Base-by-base conservation (phyloP, 257 asterid genomes). In the Linderniella brevidens region DNA sequence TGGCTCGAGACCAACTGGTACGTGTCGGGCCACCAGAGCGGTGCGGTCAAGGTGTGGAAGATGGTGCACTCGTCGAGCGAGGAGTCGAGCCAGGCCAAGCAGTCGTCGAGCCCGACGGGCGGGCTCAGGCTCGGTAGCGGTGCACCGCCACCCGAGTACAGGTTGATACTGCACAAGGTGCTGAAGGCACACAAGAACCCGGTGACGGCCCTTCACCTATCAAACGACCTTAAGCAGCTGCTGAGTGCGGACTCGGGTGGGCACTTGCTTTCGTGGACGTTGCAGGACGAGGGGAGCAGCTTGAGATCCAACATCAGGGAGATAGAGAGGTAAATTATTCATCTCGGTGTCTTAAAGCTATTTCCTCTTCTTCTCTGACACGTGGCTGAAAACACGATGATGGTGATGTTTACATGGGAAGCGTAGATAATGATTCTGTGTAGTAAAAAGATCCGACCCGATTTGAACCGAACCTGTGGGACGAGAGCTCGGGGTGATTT, bases 1-100 rank as follows among this genome's bases (percentile, higher is more conserved):
- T 90, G 96, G 93, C 53, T 59, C 50, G 86, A 85, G 49, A 70
- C 82, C 5, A 68, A 65, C 53, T 90, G 99, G 99, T 90, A 76
- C 25, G 85, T 71, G 50, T 90, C 99, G 0, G 99, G 99, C 37
- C 99, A 90, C 74, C 93, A 85, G 61, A 90, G 99, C 48, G 99
- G 99, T n/a, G 94, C 96, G 8, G 77, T 85, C 47, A 90, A 90
- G 72, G 74, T 90, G 48, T 90, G 99, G 99, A 82, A 73, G 63
- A 73, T 81, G 92, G 84, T 90, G 36, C 99, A 90, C 67, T 71
- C 68, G 55, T 70, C 99, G 11, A 61, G 65, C 11, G 77, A 77
- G 54, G 92, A 72, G 50, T 61, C 73, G 17, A 48, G 65, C 36
- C 70, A 62, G 48, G 47, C 64, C 17, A 80, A 80, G 65, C 66